Percentiles rank a stretch among this genome's conserved stretches.
These are phyloP conservation scores for Xylariaceae sp. DNA, from an alignment of 2,329 filamentous ascomycete species.

Conservation along the genomic window DNA sequence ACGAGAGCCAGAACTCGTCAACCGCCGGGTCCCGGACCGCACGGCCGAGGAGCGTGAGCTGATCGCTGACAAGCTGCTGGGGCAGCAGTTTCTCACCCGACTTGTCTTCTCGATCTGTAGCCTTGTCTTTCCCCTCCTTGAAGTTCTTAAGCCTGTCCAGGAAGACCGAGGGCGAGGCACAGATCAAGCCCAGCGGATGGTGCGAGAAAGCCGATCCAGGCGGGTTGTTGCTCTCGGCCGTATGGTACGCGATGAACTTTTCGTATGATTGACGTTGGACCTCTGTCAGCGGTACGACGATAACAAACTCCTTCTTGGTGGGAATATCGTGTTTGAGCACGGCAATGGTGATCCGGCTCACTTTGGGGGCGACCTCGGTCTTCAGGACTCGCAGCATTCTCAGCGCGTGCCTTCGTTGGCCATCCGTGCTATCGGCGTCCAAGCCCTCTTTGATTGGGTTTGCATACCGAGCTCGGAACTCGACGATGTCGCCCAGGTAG, in stretches of 20 bases:
- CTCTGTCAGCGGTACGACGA: conserved; percentile 64
- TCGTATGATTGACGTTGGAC: conserved; percentile 61
- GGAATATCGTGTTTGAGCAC: conserved; percentile 63
- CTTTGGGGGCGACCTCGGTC: conserved; percentile 67
- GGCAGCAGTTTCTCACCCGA: conserved; percentile 22
- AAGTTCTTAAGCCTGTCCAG: conserved; percentile 31
- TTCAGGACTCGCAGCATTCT: conserved; percentile 68
- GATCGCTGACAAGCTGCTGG: conserved; percentile 24
- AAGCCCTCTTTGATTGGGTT: conserved; percentile 69
- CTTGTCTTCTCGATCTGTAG: conserved; percentile 8
- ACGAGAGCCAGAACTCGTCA: conserved; percentile 50
- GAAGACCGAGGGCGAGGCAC: conserved; percentile 49
- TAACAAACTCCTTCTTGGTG: conserved; percentile 73
- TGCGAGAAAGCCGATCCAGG: conserved; percentile 35
- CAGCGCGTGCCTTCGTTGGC: conserved; percentile 53
- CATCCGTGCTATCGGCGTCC: conserved; percentile 53
- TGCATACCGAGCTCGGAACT: conserved; percentile 68
- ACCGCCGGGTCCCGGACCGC: conserved; percentile 32
- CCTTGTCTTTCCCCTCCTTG: conserved; percentile 13
- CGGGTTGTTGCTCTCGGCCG: conserved; percentile 4
- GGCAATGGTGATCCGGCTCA: conserved; percentile 66
- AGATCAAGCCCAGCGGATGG: conserved; percentile 42
- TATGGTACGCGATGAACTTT: conserved; percentile 33
- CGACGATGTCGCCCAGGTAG: conserved; percentile 62
- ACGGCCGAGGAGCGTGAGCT: conserved; percentile 33